These are phyloP conservation scores for Pythium phragmitis DNA, from an alignment of 352 stramenopile species.

Conservation along the genomic window DNA sequence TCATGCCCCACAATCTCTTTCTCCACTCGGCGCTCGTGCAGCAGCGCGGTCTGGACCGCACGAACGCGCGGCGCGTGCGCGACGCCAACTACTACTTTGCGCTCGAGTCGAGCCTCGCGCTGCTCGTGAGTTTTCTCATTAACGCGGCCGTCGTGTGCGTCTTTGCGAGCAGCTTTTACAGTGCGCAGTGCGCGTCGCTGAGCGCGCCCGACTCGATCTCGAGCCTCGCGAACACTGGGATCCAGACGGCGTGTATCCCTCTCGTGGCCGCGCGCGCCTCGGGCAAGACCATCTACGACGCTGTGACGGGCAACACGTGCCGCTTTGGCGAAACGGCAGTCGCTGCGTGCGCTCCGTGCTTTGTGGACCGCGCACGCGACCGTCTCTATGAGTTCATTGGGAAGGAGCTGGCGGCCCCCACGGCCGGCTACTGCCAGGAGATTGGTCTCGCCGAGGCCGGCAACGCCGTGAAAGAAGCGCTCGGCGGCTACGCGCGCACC, in stretches of 20 bases:
- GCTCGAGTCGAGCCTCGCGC: conserved; percentile 91
- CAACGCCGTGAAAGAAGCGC: conserved; percentile 70
- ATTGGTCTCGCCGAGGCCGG: conserved; percentile 88
- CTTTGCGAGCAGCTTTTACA: conserved; percentile 92
- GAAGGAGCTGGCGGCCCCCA: conserved; percentile 16
- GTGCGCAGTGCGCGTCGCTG: conserved; percentile 43
- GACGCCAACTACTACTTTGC: conserved; percentile 94
- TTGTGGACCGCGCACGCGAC: conserved; percentile 37
- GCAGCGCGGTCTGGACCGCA: conserved; percentile 48
- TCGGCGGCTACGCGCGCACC: conserved; percentile 78
- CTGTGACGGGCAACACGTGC: conserved; percentile 50
- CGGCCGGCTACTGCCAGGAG: conserved; percentile 73
- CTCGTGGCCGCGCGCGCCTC: conserved; percentile 47
- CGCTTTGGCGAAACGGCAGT: conserved; percentile 26
- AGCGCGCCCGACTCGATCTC: conserved; percentile 54
- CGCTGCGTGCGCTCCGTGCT: conserved; percentile 41
- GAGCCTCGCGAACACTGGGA: conserved; percentile 42
- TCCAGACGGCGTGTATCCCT: conserved; percentile 70
- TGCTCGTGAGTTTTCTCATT: conserved; percentile 94
- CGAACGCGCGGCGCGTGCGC: conserved; percentile 56
- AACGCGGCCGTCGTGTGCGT: conserved; percentile 92
- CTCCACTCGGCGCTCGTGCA: conserved; percentile 93
- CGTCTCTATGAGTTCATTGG: conserved; percentile 19
- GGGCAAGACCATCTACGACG: conserved; percentile 59
- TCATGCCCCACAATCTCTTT: conserved; percentile 98